Percentiles rank a stretch among this genome's conserved stretches.
Evolutionary conservation across 345 rosid genomes (phyloP).

Genomic region (Gynandropsis gynandra): DNA sequence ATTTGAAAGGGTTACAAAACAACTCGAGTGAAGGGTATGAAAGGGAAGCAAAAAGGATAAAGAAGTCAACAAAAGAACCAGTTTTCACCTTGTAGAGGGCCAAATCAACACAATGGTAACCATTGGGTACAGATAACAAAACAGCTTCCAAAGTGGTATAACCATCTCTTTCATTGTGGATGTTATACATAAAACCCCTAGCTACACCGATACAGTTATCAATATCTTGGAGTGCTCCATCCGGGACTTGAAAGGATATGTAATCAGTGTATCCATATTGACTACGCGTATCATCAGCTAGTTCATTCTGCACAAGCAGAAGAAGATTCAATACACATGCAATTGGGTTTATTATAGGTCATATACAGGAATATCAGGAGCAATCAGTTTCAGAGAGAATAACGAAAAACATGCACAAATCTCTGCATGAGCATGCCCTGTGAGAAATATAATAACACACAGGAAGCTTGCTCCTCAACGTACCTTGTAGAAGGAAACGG

Average conservation of each 20-base stretch:
- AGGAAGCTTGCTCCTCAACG: neutral
- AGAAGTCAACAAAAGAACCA: slow-evolving; percentile 5
- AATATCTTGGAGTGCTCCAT: slow-evolving; percentile 37
- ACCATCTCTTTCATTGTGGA: slow-evolving; percentile 30
- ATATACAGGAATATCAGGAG: slow-evolving; percentile 2
- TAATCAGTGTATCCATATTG: slow-evolving; percentile 49
- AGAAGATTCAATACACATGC: neutral
- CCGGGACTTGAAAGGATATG: slow-evolving; percentile 55
- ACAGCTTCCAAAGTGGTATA: slow-evolving; percentile 50
- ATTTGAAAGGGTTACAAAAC: slow-evolving; percentile 8
- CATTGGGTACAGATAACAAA: slow-evolving; percentile 54
- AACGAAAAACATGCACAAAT: slow-evolving; percentile 8
- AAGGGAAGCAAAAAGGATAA: neutral
- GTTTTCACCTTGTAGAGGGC: slow-evolving; percentile 71
- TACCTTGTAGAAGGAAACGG: slow-evolving; percentile 78
- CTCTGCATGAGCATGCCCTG: slow-evolving; percentile 8
- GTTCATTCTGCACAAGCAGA: slow-evolving; percentile 34
- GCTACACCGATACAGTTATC: slow-evolving; percentile 54
- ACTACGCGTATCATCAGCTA: slow-evolving; percentile 26
- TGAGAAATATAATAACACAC: slow-evolving; percentile 9
- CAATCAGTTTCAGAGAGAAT: slow-evolving; percentile 13
- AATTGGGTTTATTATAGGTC: neutral
- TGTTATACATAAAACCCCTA: slow-evolving; percentile 44
- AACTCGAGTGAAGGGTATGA: slow-evolving; percentile 14
- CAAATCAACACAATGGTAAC: slow-evolving; percentile 62